Evolutionary conservation across 768 basidiomycete genomes (phyloP).

Genomic region (Gloeostereum incarnatum): DNA sequence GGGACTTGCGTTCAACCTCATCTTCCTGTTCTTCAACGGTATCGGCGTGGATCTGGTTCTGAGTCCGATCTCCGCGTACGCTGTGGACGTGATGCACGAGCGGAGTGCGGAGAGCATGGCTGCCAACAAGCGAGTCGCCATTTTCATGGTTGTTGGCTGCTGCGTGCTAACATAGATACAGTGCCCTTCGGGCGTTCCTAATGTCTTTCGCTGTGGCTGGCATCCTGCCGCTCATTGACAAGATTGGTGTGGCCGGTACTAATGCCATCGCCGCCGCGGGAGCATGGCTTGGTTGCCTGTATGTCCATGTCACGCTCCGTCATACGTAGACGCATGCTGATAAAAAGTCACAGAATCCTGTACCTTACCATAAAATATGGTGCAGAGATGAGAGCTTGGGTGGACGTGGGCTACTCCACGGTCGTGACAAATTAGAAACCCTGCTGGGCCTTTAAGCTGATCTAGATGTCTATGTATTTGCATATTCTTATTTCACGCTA

Average conservation of each 20-base stretch:
- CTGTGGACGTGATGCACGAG: conserved; percentile 37
- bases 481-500: too few relatives aligned
- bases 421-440: conserved; percentile 2
- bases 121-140: conserved; percentile 23
- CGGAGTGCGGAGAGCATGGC: conserved; percentile 42
- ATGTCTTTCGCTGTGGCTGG: not conserved
- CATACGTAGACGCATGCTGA: too few relatives aligned
- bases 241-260: conserved; percentile 9
- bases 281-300: conserved; percentile 12
- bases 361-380: conserved; percentile 7
- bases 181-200: conserved; percentile 9
- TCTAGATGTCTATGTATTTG: too few relatives aligned
- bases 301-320: not conserved
- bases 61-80: conserved; percentile 35
- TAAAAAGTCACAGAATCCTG: conserved; percentile 3
- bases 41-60: conserved; percentile 53
- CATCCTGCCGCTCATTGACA: conserved; percentile 8
- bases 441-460: too few relatives aligned
- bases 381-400: conserved; percentile 6
- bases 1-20: conserved; percentile 41
- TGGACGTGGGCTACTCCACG: conserved; percentile 6
- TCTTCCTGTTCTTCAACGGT: conserved; percentile 55
- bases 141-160: not conserved
- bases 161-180: too few relatives aligned
- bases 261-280: conserved; percentile 8